These are phyloP conservation scores for Blastomyces silverae DNA, from an alignment of 2,329 filamentous ascomycete genomes.

Conservation along the genomic window DNA sequence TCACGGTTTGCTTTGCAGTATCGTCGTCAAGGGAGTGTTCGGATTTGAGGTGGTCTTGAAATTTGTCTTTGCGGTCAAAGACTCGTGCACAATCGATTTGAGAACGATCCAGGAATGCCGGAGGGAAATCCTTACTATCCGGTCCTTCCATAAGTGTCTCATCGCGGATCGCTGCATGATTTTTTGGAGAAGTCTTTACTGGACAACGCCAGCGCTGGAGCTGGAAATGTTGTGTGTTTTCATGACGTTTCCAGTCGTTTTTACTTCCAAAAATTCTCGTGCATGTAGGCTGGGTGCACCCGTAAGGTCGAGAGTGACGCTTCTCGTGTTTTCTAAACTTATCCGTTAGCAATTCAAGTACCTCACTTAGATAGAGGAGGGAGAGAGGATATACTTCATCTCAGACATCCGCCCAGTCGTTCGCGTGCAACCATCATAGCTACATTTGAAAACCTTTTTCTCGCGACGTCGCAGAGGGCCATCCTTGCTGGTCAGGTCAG, in stretches of 20 bases:
- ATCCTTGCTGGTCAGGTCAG: neutral
- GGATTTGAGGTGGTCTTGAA: constrained; percentile 55
- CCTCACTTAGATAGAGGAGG: neutral
- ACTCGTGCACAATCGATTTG: constrained; percentile 49
- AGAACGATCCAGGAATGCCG: neutral
- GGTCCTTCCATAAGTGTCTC: constrained; percentile 12
- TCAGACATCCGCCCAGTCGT: constrained; percentile 32
- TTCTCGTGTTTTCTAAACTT: constrained; percentile 68
- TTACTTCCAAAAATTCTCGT: constrained; percentile 78
- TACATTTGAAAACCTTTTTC: constrained; percentile 30
- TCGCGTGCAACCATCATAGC: constrained; percentile 27
- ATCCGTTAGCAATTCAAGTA: constrained; percentile 18
- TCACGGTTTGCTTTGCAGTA: constrained; percentile 33
- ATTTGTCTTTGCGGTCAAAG: constrained; percentile 53
- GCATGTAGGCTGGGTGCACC: constrained; percentile 67
- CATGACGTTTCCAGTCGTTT: constrained; percentile 90
- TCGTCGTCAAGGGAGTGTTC: constrained; percentile 42
- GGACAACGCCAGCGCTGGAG: constrained; percentile 65
- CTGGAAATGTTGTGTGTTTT: constrained; percentile 69
- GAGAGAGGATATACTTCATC: constrained; percentile 31
- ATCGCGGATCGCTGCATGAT: constrained; percentile 25
- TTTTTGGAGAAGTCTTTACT: constrained; percentile 8
- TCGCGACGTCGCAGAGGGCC: neutral
- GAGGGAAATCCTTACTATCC: neutral
- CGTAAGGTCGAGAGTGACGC: constrained; percentile 72